Base-by-base conservation (phyloP, 208 protist genomes). In the Lotmaria passim region DNA sequence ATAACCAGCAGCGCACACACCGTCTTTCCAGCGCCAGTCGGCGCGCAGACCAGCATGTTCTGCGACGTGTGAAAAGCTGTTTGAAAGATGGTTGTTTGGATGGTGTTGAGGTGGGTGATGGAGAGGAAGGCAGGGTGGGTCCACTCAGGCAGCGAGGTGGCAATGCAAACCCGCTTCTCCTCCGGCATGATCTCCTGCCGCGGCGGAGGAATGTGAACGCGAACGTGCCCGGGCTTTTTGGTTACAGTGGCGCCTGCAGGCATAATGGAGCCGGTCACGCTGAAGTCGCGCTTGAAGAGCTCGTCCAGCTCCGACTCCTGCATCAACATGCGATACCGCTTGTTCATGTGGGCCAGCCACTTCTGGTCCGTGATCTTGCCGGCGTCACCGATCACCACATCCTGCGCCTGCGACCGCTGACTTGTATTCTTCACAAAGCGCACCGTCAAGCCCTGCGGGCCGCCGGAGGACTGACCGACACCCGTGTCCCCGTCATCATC, bases 1-100 rank as follows among this genome's bases (percentile, higher is more conserved):
- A 99, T 98, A 7, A 97, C 91, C 26, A 99, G 75, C 57, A 99
- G 69, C 6, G 98, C 99, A 50, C 98, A 93, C 46, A 99, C 98
- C 8, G 99, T 99, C 83, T 99, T 99, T 57, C 98, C 98, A 7
- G 98, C 98, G 15, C 97, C 98, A 14, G 99, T 99, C 17, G 99
- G 99, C 6, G 99, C 99, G 64, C 97, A 99, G 31, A 99, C 87
- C 28, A 99, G 93, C 70, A 99, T 85, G 78, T 99, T 99, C 79
- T 99, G 98, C 57, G 98, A 98, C 0, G 92, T 96, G 69, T 95
- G 89, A 73, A 99, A 99, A 0, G 98, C 98, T 8, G 96, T 96
- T 19, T 95, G 69, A 69, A 98, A 99, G 19, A 99, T 89, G 14
- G 78, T 81, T 3, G 96, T 96, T 75, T 99, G 98, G 17, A 99